Evolutionary conservation across 352 stramenopile species (phyloP).

Genomic region (Globisporangium ultimum): DNA sequence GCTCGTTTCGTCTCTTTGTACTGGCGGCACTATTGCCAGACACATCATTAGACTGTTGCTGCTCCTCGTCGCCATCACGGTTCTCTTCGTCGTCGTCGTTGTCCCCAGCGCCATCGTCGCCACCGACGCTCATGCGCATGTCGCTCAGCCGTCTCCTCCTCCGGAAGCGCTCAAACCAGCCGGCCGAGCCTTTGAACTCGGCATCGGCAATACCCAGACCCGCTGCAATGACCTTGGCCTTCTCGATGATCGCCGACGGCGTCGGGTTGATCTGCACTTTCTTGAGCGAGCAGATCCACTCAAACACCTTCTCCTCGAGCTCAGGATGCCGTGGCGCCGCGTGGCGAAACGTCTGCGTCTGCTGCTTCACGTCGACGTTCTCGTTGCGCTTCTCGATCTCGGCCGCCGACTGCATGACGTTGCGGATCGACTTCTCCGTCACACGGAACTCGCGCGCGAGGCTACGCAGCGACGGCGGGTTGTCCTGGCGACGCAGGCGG

Average conservation of each 20-base stretch:
- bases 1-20: background rate
- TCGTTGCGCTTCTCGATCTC: constrained; percentile 15
- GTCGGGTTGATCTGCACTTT: constrained; percentile 10
- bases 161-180: constrained; percentile 16
- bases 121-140: constrained; percentile 11
- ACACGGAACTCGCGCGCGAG: constrained; percentile 15
- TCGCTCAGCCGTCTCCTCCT: constrained; percentile 9
- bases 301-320: constrained; percentile 9
- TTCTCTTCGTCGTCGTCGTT: background rate
- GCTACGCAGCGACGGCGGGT: constrained; percentile 17
- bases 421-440: constrained; percentile 16
- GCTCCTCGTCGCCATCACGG: background rate
- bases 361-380: constrained; percentile 10
- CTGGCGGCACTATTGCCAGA: background rate
- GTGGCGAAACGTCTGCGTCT: constrained; percentile 12
- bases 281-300: constrained; percentile 10
- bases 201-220: constrained; percentile 11
- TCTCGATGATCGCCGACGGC: constrained; percentile 11
- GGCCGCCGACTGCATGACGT: constrained; percentile 10
- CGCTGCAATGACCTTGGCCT: constrained; percentile 7
- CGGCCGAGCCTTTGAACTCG: constrained; percentile 13
- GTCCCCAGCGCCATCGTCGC: background rate
- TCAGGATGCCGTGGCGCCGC: constrained; percentile 12
- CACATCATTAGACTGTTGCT: background rate
- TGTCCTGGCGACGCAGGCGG: constrained; percentile 7